These are phyloP conservation scores for Saccharomycopsis amapae DNA, from an alignment of 805 yeast genomes.

Conservation along the genomic window DNA sequence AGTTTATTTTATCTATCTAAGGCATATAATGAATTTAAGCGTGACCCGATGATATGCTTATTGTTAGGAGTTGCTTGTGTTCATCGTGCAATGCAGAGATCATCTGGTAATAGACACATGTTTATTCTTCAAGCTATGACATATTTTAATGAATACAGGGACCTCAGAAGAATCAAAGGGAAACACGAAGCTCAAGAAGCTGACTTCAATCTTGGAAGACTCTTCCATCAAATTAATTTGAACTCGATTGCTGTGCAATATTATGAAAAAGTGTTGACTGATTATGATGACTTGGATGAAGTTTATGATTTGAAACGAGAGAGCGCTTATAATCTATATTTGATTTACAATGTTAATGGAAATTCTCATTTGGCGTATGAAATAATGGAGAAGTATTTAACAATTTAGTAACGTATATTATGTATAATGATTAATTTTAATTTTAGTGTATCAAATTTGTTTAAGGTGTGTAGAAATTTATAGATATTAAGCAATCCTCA, in stretches of 20 bases:
- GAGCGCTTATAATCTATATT: slow-evolving; percentile 78
- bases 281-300: slow-evolving; percentile 21
- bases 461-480: too few relatives aligned
- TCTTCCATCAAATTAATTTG: slow-evolving; percentile 78
- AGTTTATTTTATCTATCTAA: slow-evolving; percentile 71
- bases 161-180: slow-evolving; percentile 24
- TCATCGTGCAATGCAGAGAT: slow-evolving; percentile 88
- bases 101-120: slow-evolving; percentile 76
- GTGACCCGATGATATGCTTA: slow-evolving; percentile 75
- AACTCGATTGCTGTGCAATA: slow-evolving; percentile 64
- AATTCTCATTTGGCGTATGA: slow-evolving; percentile 57
- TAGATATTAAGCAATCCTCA: too few relatives aligned
- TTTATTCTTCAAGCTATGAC: slow-evolving; percentile 85
- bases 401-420: slow-evolving; percentile 33
- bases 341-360: slow-evolving; percentile 71
- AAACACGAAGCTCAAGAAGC: slow-evolving; percentile 64
- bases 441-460: too few relatives aligned
- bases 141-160: slow-evolving; percentile 62
- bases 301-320: slow-evolving; percentile 56
- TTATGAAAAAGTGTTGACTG: slow-evolving; percentile 58
- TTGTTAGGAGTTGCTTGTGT: slow-evolving; percentile 73
- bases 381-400: slow-evolving; percentile 60
- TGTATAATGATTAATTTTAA: background rate
- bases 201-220: slow-evolving; percentile 74
- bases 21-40: slow-evolving; percentile 56